Evolutionary conservation across 176 grass and related monocot species (phyloP).

Genomic region (Carex parvula): DNA sequence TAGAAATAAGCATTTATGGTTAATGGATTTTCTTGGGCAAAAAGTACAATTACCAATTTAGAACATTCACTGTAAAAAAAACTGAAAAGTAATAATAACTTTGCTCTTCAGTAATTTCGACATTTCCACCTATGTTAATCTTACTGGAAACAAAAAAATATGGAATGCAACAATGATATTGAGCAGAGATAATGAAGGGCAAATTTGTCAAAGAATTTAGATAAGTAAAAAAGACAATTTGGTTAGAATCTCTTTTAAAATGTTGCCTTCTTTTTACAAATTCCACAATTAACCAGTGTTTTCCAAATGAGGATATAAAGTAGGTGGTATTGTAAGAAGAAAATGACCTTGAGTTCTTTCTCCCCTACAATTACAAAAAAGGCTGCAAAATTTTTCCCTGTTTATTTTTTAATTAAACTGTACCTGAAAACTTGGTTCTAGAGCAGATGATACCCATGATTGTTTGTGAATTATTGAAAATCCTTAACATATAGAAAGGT

Average conservation of each 20-base stretch:
- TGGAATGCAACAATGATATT: background rate
- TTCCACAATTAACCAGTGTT: background rate
- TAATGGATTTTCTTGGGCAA: background rate
- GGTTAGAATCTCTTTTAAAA: background rate
- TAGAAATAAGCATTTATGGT: background rate
- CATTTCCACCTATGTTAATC: background rate
- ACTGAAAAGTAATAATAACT: background rate
- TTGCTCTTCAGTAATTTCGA: background rate
- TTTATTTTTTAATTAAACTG: background rate
- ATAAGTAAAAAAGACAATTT: background rate
- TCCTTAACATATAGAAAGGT: conserved; percentile 44
- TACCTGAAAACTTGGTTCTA: background rate
- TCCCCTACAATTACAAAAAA: background rate
- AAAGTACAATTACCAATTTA: background rate
- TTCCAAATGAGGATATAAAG: background rate
- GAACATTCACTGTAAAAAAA: background rate
- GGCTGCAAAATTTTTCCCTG: background rate
- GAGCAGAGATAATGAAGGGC: background rate
- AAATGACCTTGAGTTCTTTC: background rate
- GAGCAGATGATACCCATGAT: background rate
- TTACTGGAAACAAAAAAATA: background rate
- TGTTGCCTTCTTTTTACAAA: background rate
- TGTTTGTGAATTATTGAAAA: conserved; percentile 5
- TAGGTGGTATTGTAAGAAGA: background rate
- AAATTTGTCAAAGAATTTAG: background rate